Evolutionary conservation across 2,329 filamentous ascomycete genomes (phyloP).

Genomic region (Emericellopsis cladophorae): DNA sequence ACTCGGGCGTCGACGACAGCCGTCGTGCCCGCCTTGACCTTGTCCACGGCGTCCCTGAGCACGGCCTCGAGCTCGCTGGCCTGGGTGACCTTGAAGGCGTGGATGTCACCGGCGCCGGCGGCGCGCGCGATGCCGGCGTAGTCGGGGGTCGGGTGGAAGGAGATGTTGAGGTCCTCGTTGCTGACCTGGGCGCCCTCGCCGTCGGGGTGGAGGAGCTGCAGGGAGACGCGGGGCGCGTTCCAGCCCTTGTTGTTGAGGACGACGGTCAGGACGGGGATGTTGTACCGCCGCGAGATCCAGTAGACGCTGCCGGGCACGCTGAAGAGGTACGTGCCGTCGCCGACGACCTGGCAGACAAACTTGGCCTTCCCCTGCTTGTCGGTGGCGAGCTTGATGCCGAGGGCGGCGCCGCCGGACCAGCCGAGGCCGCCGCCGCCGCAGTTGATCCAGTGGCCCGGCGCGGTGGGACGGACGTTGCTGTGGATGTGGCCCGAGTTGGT

Average conservation of each 20-base stretch:
- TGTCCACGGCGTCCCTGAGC: constrained; percentile 35
- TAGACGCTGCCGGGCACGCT: constrained; percentile 40
- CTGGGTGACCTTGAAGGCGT: constrained; percentile 33
- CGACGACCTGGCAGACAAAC: constrained; percentile 43
- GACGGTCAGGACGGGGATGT: constrained; percentile 40
- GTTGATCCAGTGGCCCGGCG: constrained; percentile 63
- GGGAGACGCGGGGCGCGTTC: constrained; percentile 21
- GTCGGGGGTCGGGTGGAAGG: constrained; percentile 28
- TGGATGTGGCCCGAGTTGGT: constrained; percentile 52
- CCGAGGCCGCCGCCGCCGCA: constrained; percentile 67
- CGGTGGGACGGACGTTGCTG: constrained; percentile 54
- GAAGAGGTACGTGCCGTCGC: constrained; percentile 45
- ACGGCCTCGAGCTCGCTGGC: constrained; percentile 32
- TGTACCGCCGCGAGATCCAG: constrained; percentile 41
- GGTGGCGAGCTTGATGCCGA: constrained; percentile 61
- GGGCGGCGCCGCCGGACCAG: constrained; percentile 60
- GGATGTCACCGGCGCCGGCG: constrained; percentile 40
- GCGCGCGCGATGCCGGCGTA: constrained; percentile 44
- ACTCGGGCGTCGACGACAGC: constrained; percentile 33
- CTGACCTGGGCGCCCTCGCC: constrained; percentile 24
- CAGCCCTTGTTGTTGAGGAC: constrained; percentile 43
- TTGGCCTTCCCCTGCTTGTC: constrained; percentile 25
- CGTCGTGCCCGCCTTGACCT: constrained; percentile 34
- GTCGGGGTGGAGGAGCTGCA: constrained; percentile 28
- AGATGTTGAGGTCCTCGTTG: constrained; percentile 33